Evolutionary conservation across 768 basidiomycete species (phyloP), one percentile per base, ranked within the genome.

Genomic region (Tulasnella sp.): DNA sequence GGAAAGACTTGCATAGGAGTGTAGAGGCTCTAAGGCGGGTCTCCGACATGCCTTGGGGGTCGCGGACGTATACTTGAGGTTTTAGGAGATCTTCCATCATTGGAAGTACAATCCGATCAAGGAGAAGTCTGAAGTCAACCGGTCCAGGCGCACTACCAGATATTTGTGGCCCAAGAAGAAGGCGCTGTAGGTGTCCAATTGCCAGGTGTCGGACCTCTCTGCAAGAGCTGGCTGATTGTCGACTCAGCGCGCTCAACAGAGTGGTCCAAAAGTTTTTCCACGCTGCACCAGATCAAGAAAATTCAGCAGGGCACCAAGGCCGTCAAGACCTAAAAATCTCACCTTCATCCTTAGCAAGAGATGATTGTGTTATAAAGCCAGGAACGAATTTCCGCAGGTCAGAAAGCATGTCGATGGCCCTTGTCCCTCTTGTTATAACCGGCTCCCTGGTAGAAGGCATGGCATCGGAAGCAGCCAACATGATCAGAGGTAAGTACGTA

Each of bases 1-100:
- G 86, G 73, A 99, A 98, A 10, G 83, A 81, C 73, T 96, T 96
- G 78, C 92, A 96, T 31, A 96, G 75, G 58, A 98, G 72, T n/a
- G 86, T 88, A 27, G 85, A 86, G 3, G 87, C 92, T 27, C 89
- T 79, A 31, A 97, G 69, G 2, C 94, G 80, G 7, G 90, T 93
- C 72, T 98, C 94, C 2, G 85, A 80, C 82, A 97, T 88, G 27
- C 90, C 92, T 63, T 80, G 75, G 0, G 88, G 85, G 68, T 96
- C 93, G 22, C 83, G 76, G 51, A 79, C 73, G 68, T 83, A 82
- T 17, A 87, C 80, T 61, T 92, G 84, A 0, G 88, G 84, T 65
- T 87, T 89, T 63, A 97, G 73, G 17, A 99, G 76, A 63, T 94
- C 93, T 62, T 97, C 92, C 29, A 97, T 71, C 42, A 97, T 78